Conservation (phyloP, 2,329 filamentous ascomycete genomes). For the Fusarium sp. region DNA sequence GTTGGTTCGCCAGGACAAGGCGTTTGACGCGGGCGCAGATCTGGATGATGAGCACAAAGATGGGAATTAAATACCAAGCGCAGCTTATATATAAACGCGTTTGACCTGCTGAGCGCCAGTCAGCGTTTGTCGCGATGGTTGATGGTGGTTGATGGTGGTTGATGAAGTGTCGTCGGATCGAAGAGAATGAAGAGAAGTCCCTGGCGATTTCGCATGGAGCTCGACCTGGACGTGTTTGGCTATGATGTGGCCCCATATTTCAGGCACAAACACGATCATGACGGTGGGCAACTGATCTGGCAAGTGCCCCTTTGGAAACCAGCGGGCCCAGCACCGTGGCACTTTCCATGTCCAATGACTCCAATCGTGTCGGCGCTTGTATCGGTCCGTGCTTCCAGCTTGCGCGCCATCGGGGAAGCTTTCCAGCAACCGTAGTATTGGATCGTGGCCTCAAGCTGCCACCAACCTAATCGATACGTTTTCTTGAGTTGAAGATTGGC, state of each 20-base stretch:
- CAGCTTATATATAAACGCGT: constrained; percentile 34
- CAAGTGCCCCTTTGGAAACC: constrained; percentile 25
- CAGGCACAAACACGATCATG: constrained; percentile 44
- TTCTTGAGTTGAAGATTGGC: constrained; percentile 7
- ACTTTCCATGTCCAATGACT: constrained; percentile 12
- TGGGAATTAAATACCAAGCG: constrained; percentile 27
- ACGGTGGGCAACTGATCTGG: constrained; percentile 7
- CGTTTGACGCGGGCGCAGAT: constrained; percentile 22
- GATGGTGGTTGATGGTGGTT: constrained; percentile 45
- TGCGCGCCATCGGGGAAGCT: constrained; percentile 37
- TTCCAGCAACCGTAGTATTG: constrained; percentile 28
- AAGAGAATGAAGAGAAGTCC: constrained; percentile 46
- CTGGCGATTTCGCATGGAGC: constrained; percentile 33
- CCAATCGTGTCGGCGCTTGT: constrained; percentile 38
- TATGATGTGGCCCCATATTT: constrained; percentile 43
- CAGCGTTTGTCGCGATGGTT: constrained; percentile 42
- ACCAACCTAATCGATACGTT: constrained; percentile 22
- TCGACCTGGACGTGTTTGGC: constrained; percentile 31
- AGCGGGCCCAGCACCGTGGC: constrained; percentile 12
- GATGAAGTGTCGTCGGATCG: constrained; percentile 44
- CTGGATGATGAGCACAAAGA: constrained; percentile 22
- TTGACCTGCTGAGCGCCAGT: constrained; percentile 33
- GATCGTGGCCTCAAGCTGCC: constrained; percentile 42
- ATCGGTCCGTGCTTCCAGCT: constrained; percentile 43
- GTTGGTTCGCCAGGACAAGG: constrained; percentile 23